Evolutionary conservation across 179 eudicot species (phyloP), one percentile per base, ranked within the genome.

Genomic region (Beta lomatogona): DNA sequence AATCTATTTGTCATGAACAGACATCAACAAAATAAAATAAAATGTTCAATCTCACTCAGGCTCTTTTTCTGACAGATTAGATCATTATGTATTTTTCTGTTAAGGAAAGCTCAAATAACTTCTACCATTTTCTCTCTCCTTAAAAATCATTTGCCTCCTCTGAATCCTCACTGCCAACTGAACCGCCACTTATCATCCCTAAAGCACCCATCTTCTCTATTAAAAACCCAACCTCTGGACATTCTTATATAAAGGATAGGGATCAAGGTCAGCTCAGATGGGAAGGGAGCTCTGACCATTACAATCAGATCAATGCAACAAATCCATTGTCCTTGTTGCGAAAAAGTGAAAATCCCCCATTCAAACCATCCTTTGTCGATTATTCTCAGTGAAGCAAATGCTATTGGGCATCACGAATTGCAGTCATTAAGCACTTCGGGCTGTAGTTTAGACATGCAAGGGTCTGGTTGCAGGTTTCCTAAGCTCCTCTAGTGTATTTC

Each of bases 261-360:
- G 82, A 53, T 76, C n/a, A 9, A 61, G 84, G 80, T 77, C 91
- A 88, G 77, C 83, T 86, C 52, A 92, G 89, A 82, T 88, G 92
- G 92, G 89, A 86, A 58, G 84, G 82, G 16, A 86, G 87, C 60
- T 83, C 84, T 67, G 88, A 77, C 72, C 87, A 80, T 64, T 85
- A 83, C 72, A 68, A 90, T 36, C 41, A 36, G 41, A 36, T 92
- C 66, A 91, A 89, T 77, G 95, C 94, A 9, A 90, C 90, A 63
- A 14, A 90, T 91, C 19, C 89, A 91, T 44, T 92, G 97, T 83
- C 95, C 97, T 4, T 87, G 95, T 80, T 86, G 88, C 12, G 89
- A 85, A 76, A 91, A 86, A 5, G 88, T 89, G 93, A 90, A 89
- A 75, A 91, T 91, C 46, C 80, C 92, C 28, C 92, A 90, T 86